Conservation (phyloP, 441 rosid species). For the Gossypium davidsonii region DNA sequence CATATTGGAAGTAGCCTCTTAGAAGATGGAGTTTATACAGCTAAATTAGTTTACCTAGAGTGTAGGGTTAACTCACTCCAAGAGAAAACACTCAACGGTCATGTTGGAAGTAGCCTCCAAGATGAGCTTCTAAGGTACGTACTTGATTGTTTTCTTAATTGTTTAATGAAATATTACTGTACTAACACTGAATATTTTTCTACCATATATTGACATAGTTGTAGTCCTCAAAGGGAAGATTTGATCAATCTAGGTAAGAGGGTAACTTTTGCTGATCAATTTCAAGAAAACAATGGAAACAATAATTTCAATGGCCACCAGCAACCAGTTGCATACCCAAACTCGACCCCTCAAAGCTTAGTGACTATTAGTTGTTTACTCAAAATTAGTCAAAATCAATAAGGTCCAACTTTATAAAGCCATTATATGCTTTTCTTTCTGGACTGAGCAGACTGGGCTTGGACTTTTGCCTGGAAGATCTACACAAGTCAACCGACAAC, state of each 20-base stretch:
- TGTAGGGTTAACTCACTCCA: not conserved
- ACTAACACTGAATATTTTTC: not conserved
- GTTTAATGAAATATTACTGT: not conserved
- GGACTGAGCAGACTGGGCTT: slow-evolving; percentile 2
- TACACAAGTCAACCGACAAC: slow-evolving; percentile 3
- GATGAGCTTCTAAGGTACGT: not conserved
- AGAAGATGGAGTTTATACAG: not conserved
- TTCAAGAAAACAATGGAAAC: not conserved
- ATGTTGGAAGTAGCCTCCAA: not conserved
- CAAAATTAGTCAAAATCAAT: not conserved
- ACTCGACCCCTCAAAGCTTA: not conserved
- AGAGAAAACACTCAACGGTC: not conserved
- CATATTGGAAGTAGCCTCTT: not conserved
- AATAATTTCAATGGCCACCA: not conserved
- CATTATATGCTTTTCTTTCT: not conserved
- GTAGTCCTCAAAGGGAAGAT: not conserved
- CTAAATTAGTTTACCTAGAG: not conserved
- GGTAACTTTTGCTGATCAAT: not conserved
- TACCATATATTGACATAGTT: not conserved
- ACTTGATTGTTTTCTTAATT: not conserved
- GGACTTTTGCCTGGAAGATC: not conserved
- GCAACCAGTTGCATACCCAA: not conserved
- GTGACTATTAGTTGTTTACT: slow-evolving; percentile 2
- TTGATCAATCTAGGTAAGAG: not conserved
- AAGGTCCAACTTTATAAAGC: not conserved